These are phyloP conservation scores for Penicillium thymicola DNA, from an alignment of 2,329 filamentous ascomycete genomes.

Conservation along the genomic window DNA sequence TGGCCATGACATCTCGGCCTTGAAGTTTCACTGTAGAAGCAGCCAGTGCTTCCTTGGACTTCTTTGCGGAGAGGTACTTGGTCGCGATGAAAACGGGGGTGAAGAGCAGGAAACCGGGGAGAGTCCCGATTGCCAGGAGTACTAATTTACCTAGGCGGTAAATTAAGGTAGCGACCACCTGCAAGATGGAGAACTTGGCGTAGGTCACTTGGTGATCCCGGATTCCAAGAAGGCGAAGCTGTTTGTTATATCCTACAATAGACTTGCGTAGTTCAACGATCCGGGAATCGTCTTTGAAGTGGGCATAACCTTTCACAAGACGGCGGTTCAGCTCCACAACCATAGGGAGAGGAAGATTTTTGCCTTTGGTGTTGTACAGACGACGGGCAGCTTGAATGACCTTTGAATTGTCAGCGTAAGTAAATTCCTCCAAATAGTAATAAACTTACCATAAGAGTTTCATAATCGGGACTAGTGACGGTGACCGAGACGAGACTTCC, in stretches of 20 bases:
- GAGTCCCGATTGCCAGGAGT: constrained; percentile 72
- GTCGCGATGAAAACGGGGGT: constrained; percentile 81
- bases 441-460: constrained; percentile 74
- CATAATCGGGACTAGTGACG: constrained; percentile 88
- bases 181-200: constrained; percentile 73
- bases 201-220: constrained; percentile 95
- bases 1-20: constrained; percentile 84
- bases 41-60: constrained; percentile 78
- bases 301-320: constrained; percentile 84
- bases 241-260: constrained; percentile 81
- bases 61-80: constrained; percentile 75
- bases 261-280: constrained; percentile 71
- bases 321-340: constrained; percentile 93
- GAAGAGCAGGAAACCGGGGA: constrained; percentile 85
- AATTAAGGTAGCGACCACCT: constrained; percentile 71
- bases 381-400: constrained; percentile 90
- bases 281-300: constrained; percentile 85
- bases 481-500: constrained; percentile 83
- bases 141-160: constrained; percentile 76
- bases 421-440: background rate
- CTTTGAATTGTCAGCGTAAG: constrained; percentile 40
- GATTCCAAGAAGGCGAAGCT: constrained; percentile 79
- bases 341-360: constrained; percentile 85
- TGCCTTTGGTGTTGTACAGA: constrained; percentile 90
- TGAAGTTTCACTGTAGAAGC: constrained; percentile 86